phyloP scores from a whole-genome alignment of 2,329 filamentous ascomycete species.

The Aspergillus fructus region DNA sequence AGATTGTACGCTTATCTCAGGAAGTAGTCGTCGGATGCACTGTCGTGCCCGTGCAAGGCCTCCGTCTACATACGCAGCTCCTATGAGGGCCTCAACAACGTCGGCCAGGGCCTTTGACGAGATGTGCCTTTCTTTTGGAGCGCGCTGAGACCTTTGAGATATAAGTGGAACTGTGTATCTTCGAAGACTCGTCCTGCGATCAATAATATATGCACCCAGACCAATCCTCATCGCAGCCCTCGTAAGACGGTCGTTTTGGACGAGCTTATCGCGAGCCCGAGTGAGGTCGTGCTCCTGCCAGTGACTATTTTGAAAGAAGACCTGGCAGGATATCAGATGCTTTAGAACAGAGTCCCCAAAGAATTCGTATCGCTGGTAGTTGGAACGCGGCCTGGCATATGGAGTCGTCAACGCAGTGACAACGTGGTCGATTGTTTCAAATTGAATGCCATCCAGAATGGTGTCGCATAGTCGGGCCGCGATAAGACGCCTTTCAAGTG shows the following conservation, averaged over 20 bases:
- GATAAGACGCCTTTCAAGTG: neutral
- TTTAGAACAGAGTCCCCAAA: neutral
- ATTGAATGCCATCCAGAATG: neutral
- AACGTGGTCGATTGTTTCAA: neutral
- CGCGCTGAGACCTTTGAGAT: neutral
- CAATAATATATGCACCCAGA: neutral
- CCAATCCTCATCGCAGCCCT: neutral
- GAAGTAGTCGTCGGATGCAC: neutral
- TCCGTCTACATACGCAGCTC: neutral
- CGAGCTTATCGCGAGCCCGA: neutral
- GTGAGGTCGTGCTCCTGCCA: neutral
- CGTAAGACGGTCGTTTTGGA: neutral
- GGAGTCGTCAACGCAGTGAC: neutral
- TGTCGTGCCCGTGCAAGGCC: too few relatives aligned
- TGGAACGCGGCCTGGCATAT: neutral
- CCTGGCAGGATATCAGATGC: neutral
- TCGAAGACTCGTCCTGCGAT: neutral
- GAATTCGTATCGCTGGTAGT: neutral
- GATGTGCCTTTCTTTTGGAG: neutral
- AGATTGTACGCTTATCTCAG: neutral
- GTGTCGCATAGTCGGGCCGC: neutral
- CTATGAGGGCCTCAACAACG: neutral
- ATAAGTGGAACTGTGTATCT: neutral
- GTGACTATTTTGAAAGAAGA: neutral
- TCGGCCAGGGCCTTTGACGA: neutral